Evolutionary conservation across 1,284 basidiomycete species (phyloP).

Genomic region (Ganoderma leucocontextum): DNA sequence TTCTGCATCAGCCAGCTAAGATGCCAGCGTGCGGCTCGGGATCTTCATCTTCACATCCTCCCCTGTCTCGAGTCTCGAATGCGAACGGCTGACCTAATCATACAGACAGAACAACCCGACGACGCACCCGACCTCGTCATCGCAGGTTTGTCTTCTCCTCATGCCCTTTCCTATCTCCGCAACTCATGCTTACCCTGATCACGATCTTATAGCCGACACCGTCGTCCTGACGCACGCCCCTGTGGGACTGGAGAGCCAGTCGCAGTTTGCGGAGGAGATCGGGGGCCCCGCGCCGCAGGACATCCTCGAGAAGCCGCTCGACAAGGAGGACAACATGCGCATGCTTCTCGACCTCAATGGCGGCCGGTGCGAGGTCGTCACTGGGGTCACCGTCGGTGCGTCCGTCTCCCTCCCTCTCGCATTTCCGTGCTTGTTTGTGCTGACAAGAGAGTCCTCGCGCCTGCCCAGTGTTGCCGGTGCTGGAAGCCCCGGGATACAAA

Average conservation of each 20-base stretch:
- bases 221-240: constrained; percentile 86
- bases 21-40: background rate
- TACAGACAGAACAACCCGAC: constrained; percentile 70
- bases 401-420: constrained; percentile 12
- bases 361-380: constrained; percentile 89
- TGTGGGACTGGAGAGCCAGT: constrained; percentile 60
- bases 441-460: constrained; percentile 7
- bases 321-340: constrained; percentile 85
- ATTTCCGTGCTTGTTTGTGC: too few relatives aligned
- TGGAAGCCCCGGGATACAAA: constrained; percentile 87
- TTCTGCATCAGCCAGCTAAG: too few relatives aligned
- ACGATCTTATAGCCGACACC: constrained; percentile 77
- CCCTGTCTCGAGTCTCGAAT: background rate
- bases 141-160: too few relatives aligned
- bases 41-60: background rate
- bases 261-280: constrained; percentile 54
- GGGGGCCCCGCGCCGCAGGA: constrained; percentile 56
- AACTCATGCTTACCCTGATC: background rate
- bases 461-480: constrained; percentile 76
- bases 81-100: constrained; percentile 1
- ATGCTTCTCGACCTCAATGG: constrained; percentile 93
- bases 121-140: constrained; percentile 95
- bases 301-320: constrained; percentile 88
- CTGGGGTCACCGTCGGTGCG: constrained; percentile 84
- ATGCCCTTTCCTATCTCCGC: too few relatives aligned